Evolutionary conservation across 2,329 filamentous ascomycete genomes (phyloP).

Genomic region (Escovopsis weberi): DNA sequence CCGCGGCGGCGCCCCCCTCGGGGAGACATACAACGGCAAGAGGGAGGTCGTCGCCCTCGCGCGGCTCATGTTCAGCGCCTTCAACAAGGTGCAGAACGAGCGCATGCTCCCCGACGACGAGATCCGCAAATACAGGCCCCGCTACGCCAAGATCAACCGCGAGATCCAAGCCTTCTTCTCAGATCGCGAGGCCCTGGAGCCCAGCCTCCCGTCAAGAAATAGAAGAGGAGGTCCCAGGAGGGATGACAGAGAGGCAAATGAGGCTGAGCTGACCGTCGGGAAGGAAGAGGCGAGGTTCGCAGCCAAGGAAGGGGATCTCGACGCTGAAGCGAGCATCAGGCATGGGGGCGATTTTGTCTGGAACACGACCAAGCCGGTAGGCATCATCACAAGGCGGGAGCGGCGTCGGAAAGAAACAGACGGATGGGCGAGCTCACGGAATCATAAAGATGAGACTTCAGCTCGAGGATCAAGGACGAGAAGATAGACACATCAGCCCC

Average conservation of each 20-base stretch:
- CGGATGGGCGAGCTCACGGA: background rate
- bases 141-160: constrained; percentile 22
- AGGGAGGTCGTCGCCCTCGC: constrained; percentile 30
- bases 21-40: constrained; percentile 19
- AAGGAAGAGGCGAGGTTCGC: constrained; percentile 7
- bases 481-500: too few species aligned
- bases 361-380: constrained; percentile 15
- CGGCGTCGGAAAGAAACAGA: background rate
- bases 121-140: constrained; percentile 17
- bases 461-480: too few species aligned
- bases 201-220: constrained; percentile 13
- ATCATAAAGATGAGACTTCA: background rate
- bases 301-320: constrained; percentile 2
- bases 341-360: constrained; percentile 16
- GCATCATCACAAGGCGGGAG: background rate
- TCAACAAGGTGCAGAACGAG: constrained; percentile 29
- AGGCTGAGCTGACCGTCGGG: constrained; percentile 1
- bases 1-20: background rate
- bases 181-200: constrained; percentile 19
- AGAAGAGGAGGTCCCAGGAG: too few species aligned
- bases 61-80: constrained; percentile 29
- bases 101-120: constrained; percentile 22
- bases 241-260: constrained; percentile 4
- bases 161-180: constrained; percentile 22
- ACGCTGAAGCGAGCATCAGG: constrained; percentile 3